Percentiles rank a stretch among this genome's conserved stretches.
Conservation (phyloP, 108 stramenopile species). For the Nitzschia palea region DNA sequence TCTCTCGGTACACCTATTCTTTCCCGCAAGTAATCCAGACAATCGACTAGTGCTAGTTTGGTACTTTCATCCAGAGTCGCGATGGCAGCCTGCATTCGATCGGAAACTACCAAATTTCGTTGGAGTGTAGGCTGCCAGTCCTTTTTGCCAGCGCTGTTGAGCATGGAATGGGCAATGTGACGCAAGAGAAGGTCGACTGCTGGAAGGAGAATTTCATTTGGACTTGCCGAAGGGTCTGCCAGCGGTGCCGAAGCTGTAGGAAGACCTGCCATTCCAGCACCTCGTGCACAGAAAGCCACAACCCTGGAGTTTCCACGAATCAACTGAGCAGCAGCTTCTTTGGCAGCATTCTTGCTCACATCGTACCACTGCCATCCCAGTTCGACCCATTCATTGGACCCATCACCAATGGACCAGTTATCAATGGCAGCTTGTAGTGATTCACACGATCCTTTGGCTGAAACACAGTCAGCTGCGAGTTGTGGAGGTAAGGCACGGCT, state of each 20-base stretch:
- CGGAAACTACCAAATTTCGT: not conserved
- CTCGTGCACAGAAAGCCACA: constrained; percentile 54
- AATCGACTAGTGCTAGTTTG: constrained; percentile 47
- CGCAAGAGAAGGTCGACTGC: constrained; percentile 55
- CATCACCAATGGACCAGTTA: not conserved
- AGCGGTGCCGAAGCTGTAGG: constrained; percentile 57
- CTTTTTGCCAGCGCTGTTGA: not conserved
- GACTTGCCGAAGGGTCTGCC: constrained; percentile 68
- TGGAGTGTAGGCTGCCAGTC: not conserved
- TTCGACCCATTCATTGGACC: constrained; percentile 53
- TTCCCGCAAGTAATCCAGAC: constrained; percentile 66
- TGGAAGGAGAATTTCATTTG: constrained; percentile 47
- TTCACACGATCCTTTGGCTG: constrained; percentile 40
- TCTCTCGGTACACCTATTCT: constrained; percentile 76
- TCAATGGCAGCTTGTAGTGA: constrained; percentile 26
- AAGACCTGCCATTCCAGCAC: constrained; percentile 50
- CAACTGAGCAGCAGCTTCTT: constrained; percentile 63
- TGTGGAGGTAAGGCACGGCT: constrained; percentile 82
- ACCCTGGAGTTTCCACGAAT: constrained; percentile 20
- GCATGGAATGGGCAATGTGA: constrained; percentile 46
- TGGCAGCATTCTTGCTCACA: constrained; percentile 42
- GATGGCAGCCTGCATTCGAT: not conserved
- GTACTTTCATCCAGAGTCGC: constrained; percentile 29
- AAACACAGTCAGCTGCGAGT: constrained; percentile 55
- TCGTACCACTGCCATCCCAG: constrained; percentile 24